Evolutionary conservation across 495 filamentous ascomycete genomes (phyloP).

Genomic region (Aspergillus cristatus): DNA sequence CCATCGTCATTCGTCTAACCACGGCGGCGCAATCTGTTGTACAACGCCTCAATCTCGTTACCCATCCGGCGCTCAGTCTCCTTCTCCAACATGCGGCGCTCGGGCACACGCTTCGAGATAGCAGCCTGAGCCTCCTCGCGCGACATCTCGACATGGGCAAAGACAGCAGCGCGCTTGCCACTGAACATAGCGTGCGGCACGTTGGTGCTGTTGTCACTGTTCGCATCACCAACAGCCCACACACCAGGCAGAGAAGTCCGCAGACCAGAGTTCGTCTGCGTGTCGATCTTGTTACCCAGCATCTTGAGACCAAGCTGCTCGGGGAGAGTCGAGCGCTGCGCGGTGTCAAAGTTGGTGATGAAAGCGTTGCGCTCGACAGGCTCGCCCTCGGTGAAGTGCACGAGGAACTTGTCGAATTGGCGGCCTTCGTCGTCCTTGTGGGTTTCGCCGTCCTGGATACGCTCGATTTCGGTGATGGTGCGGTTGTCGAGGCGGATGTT

Average conservation of each 20-base stretch:
- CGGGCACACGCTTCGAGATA: conserved; percentile 23
- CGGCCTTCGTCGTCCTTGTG: conserved; percentile 29
- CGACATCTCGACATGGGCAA: conserved; percentile 37
- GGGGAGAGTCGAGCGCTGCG: conserved; percentile 29
- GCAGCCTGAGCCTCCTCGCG: conserved; percentile 25
- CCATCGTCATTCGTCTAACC: too few species aligned
- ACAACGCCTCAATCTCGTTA: conserved; percentile 17
- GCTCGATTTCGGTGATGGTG: conserved; percentile 37
- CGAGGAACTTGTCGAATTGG: conserved; percentile 40
- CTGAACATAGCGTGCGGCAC: conserved; percentile 52
- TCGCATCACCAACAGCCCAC: conserved; percentile 48
- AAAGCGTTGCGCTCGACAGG: conserved; percentile 39
- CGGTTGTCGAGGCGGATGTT: conserved; percentile 45
- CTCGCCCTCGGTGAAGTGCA: conserved; percentile 42
- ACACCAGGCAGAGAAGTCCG: conserved; percentile 41
- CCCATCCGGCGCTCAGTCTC: conserved; percentile 25
- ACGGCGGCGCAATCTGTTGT: too few species aligned
- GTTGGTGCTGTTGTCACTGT: conserved; percentile 47
- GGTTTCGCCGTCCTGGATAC: conserved; percentile 32
- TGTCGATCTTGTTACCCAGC: conserved; percentile 35
- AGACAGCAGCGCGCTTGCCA: conserved; percentile 48
- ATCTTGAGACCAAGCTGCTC: conserved; percentile 34
- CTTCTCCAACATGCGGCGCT: conserved; percentile 16
- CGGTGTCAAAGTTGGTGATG: conserved; percentile 39
- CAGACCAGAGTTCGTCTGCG: conserved; percentile 24